Evolutionary conservation across 495 filamentous ascomycete genomes (phyloP).

Genomic region (Aspergillus heteromorphus): DNA sequence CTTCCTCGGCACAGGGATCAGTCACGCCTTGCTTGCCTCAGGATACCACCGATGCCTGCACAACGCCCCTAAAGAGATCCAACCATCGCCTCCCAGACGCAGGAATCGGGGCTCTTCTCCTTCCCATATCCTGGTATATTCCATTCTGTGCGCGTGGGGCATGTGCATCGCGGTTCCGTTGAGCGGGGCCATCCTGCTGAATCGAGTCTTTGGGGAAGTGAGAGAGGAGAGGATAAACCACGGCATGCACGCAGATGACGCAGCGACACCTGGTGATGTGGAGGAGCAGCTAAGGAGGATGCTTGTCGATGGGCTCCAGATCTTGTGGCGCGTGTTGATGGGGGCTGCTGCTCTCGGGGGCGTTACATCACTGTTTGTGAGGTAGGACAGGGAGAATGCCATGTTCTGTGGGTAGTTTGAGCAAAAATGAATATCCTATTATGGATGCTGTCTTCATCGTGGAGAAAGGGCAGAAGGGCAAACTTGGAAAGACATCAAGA

Average conservation of each 20-base stretch:
- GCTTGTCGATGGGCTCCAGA: conserved; percentile 5
- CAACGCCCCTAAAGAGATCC: conserved; percentile 4
- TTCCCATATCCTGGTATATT: conserved; percentile 41
- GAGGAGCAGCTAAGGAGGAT: conserved; percentile 12
- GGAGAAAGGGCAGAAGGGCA: too few species aligned
- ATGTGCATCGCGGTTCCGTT: conserved; percentile 61
- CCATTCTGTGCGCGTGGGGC: conserved; percentile 55
- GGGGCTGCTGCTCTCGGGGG: conserved; percentile 9
- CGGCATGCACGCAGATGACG: neutral
- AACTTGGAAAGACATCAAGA: too few species aligned
- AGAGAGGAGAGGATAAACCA: neutral
- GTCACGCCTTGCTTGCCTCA: conserved; percentile 50
- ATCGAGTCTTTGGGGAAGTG: conserved; percentile 23
- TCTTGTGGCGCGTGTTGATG: conserved; percentile 12
- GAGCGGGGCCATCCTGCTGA: conserved; percentile 56
- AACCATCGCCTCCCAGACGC: conserved; percentile 4
- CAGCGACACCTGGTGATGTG: conserved; percentile 47
- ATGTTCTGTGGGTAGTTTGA: too few species aligned
- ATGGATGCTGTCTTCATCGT: too few species aligned
- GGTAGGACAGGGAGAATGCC: neutral
- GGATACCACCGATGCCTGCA: conserved; percentile 47
- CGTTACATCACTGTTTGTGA: neutral
- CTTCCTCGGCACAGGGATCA: conserved; percentile 46
- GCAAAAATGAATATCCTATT: too few species aligned
- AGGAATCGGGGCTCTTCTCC: conserved; percentile 6